These are phyloP conservation scores for Arxiozyma bovina DNA, from an alignment of 1,139 yeast species.

Conservation along the genomic window DNA sequence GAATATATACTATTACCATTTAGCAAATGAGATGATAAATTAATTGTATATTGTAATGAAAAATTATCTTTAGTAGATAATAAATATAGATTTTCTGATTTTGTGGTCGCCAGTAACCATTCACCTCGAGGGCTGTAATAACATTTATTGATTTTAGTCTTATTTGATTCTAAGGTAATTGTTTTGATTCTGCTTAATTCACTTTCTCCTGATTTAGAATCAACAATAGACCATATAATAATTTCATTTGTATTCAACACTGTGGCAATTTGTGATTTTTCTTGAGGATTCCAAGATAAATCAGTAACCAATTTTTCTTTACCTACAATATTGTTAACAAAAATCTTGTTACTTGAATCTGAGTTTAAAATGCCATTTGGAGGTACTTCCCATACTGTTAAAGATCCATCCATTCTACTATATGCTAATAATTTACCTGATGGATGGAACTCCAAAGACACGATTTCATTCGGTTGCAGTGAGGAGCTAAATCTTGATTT, in stretches of 20 bases:
- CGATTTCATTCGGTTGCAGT: constrained; percentile 16
- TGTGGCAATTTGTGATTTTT: constrained; percentile 46
- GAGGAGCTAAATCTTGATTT: constrained; percentile 21
- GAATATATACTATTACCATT: constrained; percentile 14
- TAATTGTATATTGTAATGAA: constrained; percentile 12
- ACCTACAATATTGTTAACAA: constrained; percentile 37
- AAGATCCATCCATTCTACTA: constrained; percentile 27
- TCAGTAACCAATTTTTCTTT: constrained; percentile 42
- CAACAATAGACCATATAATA: constrained; percentile 48
- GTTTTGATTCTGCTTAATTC: constrained; percentile 28
- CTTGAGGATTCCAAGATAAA: constrained; percentile 53
- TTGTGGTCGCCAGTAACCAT: constrained; percentile 42
- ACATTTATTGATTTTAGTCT: constrained; percentile 35
- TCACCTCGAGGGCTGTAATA: constrained; percentile 43
- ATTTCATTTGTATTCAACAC: constrained; percentile 49
- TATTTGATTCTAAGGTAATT: constrained; percentile 27
- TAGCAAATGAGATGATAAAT: constrained; percentile 7
- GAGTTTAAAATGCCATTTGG: constrained; percentile 9
- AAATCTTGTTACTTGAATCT: constrained; percentile 12
- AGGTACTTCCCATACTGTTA: constrained; percentile 32
- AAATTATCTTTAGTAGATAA: constrained; percentile 20
- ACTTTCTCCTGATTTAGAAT: constrained; percentile 27
- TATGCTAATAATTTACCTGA: constrained; percentile 23
- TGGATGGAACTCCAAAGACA: constrained; percentile 22
- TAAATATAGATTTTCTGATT: constrained; percentile 24